These are phyloP conservation scores for Ustilago curta DNA, from an alignment of 1,284 basidiomycete species.

Conservation along the genomic window DNA sequence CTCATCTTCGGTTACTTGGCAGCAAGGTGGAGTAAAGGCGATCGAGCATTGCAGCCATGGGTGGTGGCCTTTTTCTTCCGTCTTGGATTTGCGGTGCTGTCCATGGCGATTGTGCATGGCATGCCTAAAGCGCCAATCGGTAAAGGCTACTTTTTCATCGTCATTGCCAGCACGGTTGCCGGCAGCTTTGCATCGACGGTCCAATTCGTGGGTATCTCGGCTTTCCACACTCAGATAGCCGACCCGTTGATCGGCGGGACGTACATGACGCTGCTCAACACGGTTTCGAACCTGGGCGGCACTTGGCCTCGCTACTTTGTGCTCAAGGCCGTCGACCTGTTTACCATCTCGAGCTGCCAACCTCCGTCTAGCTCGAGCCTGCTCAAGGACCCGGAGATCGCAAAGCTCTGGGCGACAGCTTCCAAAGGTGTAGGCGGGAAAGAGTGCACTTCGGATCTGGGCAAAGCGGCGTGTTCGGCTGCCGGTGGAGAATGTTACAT, in stretches of 20 bases:
- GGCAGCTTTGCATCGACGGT: slow-evolving; percentile 92
- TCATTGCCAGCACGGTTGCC: slow-evolving; percentile 83
- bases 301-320: slow-evolving; percentile 97
- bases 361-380: slow-evolving; percentile 34
- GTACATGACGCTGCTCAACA: slow-evolving; percentile 81
- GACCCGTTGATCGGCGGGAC: slow-evolving; percentile 91
- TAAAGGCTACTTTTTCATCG: slow-evolving; percentile 80
- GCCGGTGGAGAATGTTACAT: slow-evolving; percentile 84
- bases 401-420: slow-evolving; percentile 38
- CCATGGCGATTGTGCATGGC: slow-evolving; percentile 82
- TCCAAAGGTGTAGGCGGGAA: slow-evolving; percentile 35
- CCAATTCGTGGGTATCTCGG: slow-evolving; percentile 97
- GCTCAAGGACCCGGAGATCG: slow-evolving; percentile 42
- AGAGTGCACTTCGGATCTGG: slow-evolving; percentile 71
- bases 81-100: slow-evolving; percentile 77
- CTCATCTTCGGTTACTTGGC: slow-evolving; percentile 96
- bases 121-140: slow-evolving; percentile 78
- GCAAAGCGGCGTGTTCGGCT: slow-evolving; percentile 81
- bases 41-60: slow-evolving; percentile 75
- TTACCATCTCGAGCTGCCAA: slow-evolving; percentile 60
- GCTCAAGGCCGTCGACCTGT: slow-evolving; percentile 74
- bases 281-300: slow-evolving; percentile 95
- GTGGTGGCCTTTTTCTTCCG: slow-evolving; percentile 91
- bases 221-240: slow-evolving; percentile 96
- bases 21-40: slow-evolving; percentile 79